Evolutionary conservation across 1,284 basidiomycete genomes (phyloP).

Genomic region (Leccinum subrobustum): DNA sequence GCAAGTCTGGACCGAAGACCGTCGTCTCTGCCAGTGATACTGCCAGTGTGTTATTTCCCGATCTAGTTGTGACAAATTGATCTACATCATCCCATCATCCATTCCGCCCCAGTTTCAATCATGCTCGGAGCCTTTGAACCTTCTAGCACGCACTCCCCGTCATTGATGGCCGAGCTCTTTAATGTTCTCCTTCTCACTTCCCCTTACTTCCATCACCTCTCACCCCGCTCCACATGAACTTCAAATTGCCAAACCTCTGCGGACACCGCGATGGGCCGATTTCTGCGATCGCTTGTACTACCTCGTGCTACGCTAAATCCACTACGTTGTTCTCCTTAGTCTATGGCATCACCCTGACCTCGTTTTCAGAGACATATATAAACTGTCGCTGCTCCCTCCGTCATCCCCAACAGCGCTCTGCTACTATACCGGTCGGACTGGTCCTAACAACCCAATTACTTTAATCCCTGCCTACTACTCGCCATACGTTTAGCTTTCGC

Average conservation of each 20-base stretch:
- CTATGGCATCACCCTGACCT: conserved; percentile 34
- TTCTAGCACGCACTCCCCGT: conserved; percentile 10
- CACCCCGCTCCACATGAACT: conserved; percentile 21
- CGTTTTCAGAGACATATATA: conserved; percentile 36
- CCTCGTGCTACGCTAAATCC: conserved; percentile 30
- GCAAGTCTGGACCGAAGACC: background rate
- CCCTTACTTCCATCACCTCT: conserved; percentile 4
- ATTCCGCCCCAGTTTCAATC: background rate
- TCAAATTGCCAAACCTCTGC: conserved; percentile 5
- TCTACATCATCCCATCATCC: conserved; percentile 16
- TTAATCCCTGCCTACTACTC: conserved; percentile 19
- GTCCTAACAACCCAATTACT: conserved; percentile 11
- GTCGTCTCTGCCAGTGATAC: background rate
- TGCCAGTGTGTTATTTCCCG: conserved; percentile 5
- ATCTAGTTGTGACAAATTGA: conserved; percentile 18
- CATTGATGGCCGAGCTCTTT: conserved; percentile 16
- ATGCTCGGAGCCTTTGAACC: conserved; percentile 18
- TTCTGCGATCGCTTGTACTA: conserved; percentile 21
- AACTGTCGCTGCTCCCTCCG: conserved; percentile 14
- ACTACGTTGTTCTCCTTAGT: conserved; percentile 23
- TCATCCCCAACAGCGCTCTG: conserved; percentile 15
- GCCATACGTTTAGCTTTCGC: conserved; percentile 7
- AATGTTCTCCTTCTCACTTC: conserved; percentile 4
- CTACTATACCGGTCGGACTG: background rate
- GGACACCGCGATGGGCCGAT: conserved; percentile 14